phyloP scores from a whole-genome alignment of 129 eudicot species.

The Centrapalus pauciflorus region DNA sequence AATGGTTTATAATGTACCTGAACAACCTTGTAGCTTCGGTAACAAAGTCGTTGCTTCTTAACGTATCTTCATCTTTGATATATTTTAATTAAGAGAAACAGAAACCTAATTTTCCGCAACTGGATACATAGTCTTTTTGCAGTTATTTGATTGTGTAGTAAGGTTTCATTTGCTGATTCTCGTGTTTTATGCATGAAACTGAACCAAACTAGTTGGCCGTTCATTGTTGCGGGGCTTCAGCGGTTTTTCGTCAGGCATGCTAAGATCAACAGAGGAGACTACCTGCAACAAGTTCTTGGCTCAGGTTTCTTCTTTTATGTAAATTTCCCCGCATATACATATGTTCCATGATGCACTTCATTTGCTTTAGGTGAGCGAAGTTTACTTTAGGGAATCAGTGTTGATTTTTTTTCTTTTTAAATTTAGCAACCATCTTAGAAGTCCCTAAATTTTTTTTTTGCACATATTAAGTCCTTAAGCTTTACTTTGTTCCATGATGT shows the following conservation, averaged over 20 bases:
- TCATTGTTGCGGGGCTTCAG: slow-evolving; percentile 27
- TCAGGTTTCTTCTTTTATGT: slow-evolving; percentile 19
- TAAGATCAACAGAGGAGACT: slow-evolving; percentile 23
- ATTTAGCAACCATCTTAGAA: too few relatives aligned
- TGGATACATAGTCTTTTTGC: neutral
- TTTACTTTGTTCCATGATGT: too few relatives aligned
- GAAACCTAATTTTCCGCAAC: neutral
- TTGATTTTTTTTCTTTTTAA: too few relatives aligned
- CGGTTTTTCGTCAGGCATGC: slow-evolving; percentile 20
- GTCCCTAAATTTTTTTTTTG: too few relatives aligned
- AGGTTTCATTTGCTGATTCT: neutral
- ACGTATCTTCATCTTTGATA: neutral
- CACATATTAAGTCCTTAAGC: too few relatives aligned
- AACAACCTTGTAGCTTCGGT: neutral
- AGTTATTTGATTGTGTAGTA: neutral
- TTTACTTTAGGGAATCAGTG: too few relatives aligned
- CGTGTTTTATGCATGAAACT: slow-evolving; percentile 11
- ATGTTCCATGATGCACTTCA: neutral
- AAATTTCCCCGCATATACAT: too few relatives aligned
- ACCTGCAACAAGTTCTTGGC: slow-evolving; percentile 12
- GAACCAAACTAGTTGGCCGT: slow-evolving; percentile 28
- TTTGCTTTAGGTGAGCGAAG: neutral
- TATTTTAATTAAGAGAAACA: too few relatives aligned
- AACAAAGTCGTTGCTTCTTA: neutral
- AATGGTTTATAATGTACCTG: too few relatives aligned